Conservation (phyloP, 2,329 filamentous ascomycete genomes). For the Metarhizium anisopliae region DNA sequence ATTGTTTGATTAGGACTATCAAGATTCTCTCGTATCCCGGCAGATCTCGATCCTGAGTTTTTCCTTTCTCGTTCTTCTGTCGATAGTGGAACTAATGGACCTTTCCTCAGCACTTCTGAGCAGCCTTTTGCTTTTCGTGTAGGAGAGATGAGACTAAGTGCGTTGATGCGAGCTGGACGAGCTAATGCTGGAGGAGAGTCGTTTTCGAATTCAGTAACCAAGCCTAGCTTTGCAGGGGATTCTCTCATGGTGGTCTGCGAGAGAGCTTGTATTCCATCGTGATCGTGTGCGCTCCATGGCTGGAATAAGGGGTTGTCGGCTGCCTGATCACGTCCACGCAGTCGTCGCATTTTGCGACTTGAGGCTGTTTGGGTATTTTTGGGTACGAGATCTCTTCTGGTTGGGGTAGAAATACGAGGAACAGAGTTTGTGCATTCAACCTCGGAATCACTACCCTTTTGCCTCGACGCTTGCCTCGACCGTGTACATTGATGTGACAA, state of each 20-base stretch:
- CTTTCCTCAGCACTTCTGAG: not conserved
- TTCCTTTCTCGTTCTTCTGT: not conserved
- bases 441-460: slow-evolving; percentile 10
- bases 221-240: slow-evolving; percentile 1
- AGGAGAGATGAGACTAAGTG: not conserved
- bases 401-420: not conserved
- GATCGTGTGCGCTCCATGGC: slow-evolving; percentile 19
- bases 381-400: slow-evolving; percentile 13
- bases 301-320: slow-evolving; percentile 22
- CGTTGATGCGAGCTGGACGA: not conserved
- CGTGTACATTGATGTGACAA: slow-evolving; percentile 30
- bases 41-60: not conserved
- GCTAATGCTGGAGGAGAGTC: not conserved
- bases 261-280: slow-evolving; percentile 5
- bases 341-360: slow-evolving; percentile 21
- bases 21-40: not conserved
- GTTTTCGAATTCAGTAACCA: slow-evolving; percentile 3
- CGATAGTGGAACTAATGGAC: not conserved
- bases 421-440: not conserved
- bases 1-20: not conserved
- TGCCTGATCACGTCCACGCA: slow-evolving; percentile 13
- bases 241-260: slow-evolving; percentile 6
- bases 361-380: slow-evolving; percentile 16
- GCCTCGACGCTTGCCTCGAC: slow-evolving; percentile 15
- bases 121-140: not conserved